Evolutionary conservation across 768 basidiomycete species (phyloP).

Genomic region (Suillus tomentosus): DNA sequence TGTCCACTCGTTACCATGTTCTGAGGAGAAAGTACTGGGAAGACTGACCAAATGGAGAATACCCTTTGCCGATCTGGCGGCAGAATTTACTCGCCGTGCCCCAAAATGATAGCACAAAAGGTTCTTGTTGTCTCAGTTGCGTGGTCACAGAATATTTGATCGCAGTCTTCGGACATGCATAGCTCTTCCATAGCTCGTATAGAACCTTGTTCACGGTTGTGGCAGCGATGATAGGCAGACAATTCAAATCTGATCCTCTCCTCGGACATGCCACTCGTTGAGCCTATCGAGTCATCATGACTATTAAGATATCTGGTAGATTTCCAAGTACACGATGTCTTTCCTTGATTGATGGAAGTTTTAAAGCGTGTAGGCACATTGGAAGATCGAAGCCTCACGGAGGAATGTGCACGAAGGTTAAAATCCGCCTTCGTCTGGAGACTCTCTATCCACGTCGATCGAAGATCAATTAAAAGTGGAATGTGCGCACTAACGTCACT

Average conservation of each 20-base stretch:
- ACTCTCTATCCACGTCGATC: slow-evolving; percentile 28
- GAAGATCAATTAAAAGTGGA: slow-evolving; percentile 60
- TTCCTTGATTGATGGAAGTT: not conserved
- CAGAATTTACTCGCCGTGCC: slow-evolving; percentile 48
- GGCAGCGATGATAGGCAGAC: slow-evolving; percentile 40
- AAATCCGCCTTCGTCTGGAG: slow-evolving; percentile 42
- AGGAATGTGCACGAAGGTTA: slow-evolving; percentile 69
- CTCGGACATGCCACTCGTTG: slow-evolving; percentile 28
- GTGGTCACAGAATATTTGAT: slow-evolving; percentile 57
- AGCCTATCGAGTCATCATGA: slow-evolving; percentile 31
- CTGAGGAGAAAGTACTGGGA: slow-evolving; percentile 31
- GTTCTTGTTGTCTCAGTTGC: slow-evolving; percentile 54
- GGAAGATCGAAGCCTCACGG: slow-evolving; percentile 42
- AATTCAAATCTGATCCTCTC: not conserved
- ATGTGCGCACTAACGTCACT: slow-evolving; percentile 38
- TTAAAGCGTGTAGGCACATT: not conserved
- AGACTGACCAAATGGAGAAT: not conserved
- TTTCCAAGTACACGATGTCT: slow-evolving; percentile 18
- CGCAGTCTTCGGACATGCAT: slow-evolving; percentile 38
- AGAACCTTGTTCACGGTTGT: slow-evolving; percentile 42
- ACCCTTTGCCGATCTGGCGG: slow-evolving; percentile 14
- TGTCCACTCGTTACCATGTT: slow-evolving; percentile 69
- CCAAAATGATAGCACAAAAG: slow-evolving; percentile 60
- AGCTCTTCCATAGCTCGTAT: slow-evolving; percentile 49
- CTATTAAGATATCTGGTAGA: slow-evolving; percentile 31